Evolutionary conservation across 2,329 filamentous ascomycete species (phyloP).

Genomic region (Parastagonospora avenae): DNA sequence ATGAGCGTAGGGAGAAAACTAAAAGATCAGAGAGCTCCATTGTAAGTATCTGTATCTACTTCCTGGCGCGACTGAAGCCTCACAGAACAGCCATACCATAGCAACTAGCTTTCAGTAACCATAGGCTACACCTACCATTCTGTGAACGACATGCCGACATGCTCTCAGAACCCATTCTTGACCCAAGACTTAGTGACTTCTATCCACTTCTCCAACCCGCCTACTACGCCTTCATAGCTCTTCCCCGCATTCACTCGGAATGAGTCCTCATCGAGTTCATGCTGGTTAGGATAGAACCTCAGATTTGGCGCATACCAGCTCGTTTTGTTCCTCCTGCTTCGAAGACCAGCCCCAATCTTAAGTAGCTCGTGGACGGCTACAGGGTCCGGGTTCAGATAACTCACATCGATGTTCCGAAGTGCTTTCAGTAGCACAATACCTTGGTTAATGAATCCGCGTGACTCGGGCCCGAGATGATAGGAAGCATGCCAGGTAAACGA

Average conservation of each 20-base stretch:
- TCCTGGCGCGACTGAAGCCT: too few species aligned
- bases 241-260: background rate
- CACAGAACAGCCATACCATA: too few species aligned
- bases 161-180: background rate
- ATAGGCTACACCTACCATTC: too few species aligned
- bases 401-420: background rate
- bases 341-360: background rate
- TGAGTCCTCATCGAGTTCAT: background rate
- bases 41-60: too few species aligned
- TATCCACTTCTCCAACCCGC: background rate
- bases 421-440: background rate
- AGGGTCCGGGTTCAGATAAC: background rate
- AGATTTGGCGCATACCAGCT: constrained; percentile 1
- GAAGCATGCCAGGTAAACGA: background rate
- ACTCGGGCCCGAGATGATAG: background rate
- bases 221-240: background rate
- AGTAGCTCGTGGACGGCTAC: background rate
- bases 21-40: too few species aligned
- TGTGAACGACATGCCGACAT: too few species aligned
- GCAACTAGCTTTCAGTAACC: too few species aligned
- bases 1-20: too few species aligned
- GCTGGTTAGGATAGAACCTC: background rate
- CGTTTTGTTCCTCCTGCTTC: background rate
- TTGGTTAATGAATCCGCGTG: background rate
- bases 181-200: background rate